These are phyloP conservation scores for Stromatinia cepivora DNA, from an alignment of 2,329 filamentous ascomycete genomes.

Conservation along the genomic window DNA sequence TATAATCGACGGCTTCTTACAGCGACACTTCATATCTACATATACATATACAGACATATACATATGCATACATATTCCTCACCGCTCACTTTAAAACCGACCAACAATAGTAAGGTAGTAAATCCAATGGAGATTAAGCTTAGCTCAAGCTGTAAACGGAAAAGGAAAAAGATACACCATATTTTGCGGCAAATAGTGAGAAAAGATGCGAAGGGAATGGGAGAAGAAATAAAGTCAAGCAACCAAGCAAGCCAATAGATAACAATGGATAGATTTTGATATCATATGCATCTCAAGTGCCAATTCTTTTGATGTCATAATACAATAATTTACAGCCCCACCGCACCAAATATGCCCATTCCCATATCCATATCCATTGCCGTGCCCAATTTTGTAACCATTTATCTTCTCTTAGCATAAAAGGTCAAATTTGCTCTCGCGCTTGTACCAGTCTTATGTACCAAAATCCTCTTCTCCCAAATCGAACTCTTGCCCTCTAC, in stretches of 20 bases:
- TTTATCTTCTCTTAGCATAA: constrained; percentile 32
- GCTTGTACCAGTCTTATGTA: constrained; percentile 80
- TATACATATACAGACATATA: not conserved
- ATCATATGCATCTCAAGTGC: constrained; percentile 4
- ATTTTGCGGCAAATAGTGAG: not conserved
- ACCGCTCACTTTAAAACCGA: not conserved
- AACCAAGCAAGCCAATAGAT: not conserved
- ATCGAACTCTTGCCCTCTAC: constrained; percentile 80
- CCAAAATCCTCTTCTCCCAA: constrained; percentile 76
- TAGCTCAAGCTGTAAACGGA: not conserved
- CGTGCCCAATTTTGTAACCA: not conserved
- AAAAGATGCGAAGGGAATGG: not conserved
- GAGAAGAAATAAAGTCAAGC: not conserved
- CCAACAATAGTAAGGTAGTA: not conserved
- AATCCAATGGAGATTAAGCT: not conserved
- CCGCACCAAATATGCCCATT: not conserved
- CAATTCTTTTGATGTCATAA: constrained; percentile 18
- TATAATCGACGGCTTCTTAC: not conserved
- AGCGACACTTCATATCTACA: not conserved
- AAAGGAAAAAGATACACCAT: not conserved
- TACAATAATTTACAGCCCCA: constrained; percentile 21
- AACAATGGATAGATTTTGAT: not conserved
- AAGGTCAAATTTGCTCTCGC: constrained; percentile 70
- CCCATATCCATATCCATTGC: not conserved
- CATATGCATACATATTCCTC: not conserved